Evolutionary conservation across 306 rosid species (phyloP).

Genomic region (Gillenia trifoliata): DNA sequence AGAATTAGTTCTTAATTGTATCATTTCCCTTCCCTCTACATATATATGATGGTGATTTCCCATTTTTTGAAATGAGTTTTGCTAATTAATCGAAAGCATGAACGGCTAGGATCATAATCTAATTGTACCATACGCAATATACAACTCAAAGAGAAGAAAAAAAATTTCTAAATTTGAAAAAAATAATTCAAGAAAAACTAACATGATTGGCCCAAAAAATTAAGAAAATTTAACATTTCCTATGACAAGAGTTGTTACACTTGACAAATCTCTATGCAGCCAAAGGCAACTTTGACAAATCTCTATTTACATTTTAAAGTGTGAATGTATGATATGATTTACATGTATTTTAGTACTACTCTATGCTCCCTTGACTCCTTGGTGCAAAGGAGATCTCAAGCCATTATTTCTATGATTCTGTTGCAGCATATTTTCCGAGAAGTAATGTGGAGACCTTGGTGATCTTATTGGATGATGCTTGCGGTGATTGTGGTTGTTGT

Average conservation of each 20-base stretch:
- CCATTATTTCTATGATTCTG: slow-evolving; percentile 21
- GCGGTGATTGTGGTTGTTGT: slow-evolving; percentile 14
- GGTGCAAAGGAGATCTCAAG: slow-evolving; percentile 44
- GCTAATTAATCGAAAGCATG: background rate
- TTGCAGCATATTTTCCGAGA: slow-evolving; percentile 17
- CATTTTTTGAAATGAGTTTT: background rate
- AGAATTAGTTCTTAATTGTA: too few relatives aligned
- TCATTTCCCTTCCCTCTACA: background rate
- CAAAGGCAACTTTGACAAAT: slow-evolving; percentile 19
- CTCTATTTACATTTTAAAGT: slow-evolving; percentile 48
- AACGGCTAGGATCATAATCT: background rate
- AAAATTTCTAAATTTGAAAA: background rate
- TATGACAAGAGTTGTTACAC: slow-evolving; percentile 2
- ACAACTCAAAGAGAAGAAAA: background rate
- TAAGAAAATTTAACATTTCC: background rate
- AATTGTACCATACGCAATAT: background rate
- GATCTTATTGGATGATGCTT: slow-evolving; percentile 24
- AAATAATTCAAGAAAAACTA: background rate
- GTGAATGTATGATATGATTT: background rate
- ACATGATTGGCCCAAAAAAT: background rate
- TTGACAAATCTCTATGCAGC: background rate
- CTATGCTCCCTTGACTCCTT: slow-evolving; percentile 26
- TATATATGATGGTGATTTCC: background rate
- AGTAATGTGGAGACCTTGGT: slow-evolving; percentile 38
- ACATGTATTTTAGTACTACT: background rate